phyloP scores from a whole-genome alignment of 257 asterid genomes.

The Mentha longifolia region DNA sequence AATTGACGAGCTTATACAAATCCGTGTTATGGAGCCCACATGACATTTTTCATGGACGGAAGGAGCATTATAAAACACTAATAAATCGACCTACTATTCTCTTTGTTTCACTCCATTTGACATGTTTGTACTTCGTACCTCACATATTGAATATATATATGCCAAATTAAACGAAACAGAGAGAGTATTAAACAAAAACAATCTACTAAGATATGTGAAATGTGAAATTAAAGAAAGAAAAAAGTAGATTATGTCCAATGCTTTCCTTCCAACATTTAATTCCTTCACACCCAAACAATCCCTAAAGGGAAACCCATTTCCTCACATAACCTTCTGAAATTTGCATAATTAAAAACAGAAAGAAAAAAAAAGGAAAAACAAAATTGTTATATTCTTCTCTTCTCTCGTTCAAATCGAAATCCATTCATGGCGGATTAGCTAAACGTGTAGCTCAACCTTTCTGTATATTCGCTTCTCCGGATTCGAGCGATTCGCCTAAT shows the following conservation, averaged over 20 bases:
- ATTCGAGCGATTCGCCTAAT: conserved; percentile 30
- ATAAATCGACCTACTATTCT: too few species aligned
- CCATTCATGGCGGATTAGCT: conserved; percentile 44
- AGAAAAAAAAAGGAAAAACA: background rate
- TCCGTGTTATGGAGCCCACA: too few species aligned
- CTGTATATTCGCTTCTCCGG: conserved; percentile 36
- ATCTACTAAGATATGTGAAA: background rate
- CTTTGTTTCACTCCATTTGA: too few species aligned
- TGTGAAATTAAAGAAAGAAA: too few species aligned
- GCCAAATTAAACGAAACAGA: too few species aligned
- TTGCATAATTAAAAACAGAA: conserved; percentile 21
- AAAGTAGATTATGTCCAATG: background rate
- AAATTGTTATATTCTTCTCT: conserved; percentile 31
- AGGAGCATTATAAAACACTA: too few species aligned
- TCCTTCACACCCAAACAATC: conserved; percentile 26
- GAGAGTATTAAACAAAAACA: too few species aligned
- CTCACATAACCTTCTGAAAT: conserved; percentile 19
- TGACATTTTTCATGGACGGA: too few species aligned
- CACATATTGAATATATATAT: too few species aligned
- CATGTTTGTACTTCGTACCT: too few species aligned
- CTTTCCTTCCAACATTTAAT: background rate
- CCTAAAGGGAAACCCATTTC: conserved; percentile 18
- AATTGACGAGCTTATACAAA: too few species aligned
- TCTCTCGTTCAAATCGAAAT: conserved; percentile 38
- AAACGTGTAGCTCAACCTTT: conserved; percentile 43